Evolutionary conservation across 2,329 filamentous ascomycete genomes (phyloP), one percentile per base, ranked within the genome.

Genomic region (Paraphoma chrysanthemicola): DNA sequence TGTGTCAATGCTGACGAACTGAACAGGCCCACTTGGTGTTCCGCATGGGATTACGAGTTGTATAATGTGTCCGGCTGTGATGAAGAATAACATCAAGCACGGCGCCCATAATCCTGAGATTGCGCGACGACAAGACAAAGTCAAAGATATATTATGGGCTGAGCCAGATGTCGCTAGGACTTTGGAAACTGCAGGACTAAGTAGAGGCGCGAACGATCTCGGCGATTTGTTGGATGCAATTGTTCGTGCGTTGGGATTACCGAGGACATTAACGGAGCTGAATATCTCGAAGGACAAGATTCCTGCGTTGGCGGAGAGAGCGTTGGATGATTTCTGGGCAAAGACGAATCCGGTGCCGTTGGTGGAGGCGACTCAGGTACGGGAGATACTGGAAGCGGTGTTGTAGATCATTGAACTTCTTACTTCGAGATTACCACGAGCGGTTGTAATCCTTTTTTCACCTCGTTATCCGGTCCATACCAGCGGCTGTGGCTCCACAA

Each of bases 401-500:
- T 36, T 36, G 33, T 36, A 36, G 6, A 36, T 36, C 3, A 36
- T 36, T 36, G 33, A 36, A 2, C 6, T 36, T 36, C 9, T 36
- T 10, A 36, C 14, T 23, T 23, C 23, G 23, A 23, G 23, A 23
- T 23, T 5, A 23, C 23, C 5, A 23, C 23, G 23, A 23, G 14
- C 33, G 3, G 2, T 36, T 7, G 33, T 6, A 14, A 36, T 36
- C 6, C 9, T 10, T 10, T 10, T 36, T 10, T 36, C 10, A 10
- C 33, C 33, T 36, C 6, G 14, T 48, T 29, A 48, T 12, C 46
- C 33, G 16, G 7, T 18, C 46, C 46, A 48, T 17, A 48, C 31
- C 4, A 6, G 11, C 2, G 46, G 46, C 31, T 44, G 38, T 7
- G 62, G 59, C 57, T 60, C 59, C 7, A 62, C 59, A 42, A 58